Conservation (phyloP, 352 stramenopile species). For the Globisporangium mamillatum region DNA sequence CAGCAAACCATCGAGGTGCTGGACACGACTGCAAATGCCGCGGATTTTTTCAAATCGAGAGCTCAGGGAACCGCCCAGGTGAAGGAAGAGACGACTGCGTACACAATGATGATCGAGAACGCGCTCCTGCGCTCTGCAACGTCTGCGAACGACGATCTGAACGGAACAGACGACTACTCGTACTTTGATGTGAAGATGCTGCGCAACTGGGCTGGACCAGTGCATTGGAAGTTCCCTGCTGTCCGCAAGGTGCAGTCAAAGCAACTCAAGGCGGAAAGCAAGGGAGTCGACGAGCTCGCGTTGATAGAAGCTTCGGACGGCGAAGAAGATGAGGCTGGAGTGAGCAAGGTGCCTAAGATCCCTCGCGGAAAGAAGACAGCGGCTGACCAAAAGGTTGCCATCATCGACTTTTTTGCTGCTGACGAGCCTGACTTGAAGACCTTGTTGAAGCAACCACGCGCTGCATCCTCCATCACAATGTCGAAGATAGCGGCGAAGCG, state of each 20-base stretch:
- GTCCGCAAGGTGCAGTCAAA: constrained; percentile 51
- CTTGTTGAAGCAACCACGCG: constrained; percentile 41
- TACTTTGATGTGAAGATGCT: constrained; percentile 85
- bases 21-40: constrained; percentile 32
- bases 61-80: constrained; percentile 38
- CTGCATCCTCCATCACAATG: constrained; percentile 32
- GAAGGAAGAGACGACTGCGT: constrained; percentile 51
- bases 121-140: constrained; percentile 59
- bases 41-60: constrained; percentile 63
- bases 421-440: constrained; percentile 44
- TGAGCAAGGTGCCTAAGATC: constrained; percentile 25
- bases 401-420: constrained; percentile 56
- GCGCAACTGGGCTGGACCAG: constrained; percentile 75
- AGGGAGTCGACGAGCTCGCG: constrained; percentile 26
- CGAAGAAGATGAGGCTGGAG: constrained; percentile 28
- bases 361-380: constrained; percentile 17
- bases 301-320: constrained; percentile 25
- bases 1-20: not conserved
- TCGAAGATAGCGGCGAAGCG: constrained; percentile 53
- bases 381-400: constrained; percentile 40
- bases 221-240: constrained; percentile 71
- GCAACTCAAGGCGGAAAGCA: constrained; percentile 20
- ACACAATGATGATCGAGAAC: constrained; percentile 74
- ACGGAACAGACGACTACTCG: constrained; percentile 65
- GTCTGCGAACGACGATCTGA: constrained; percentile 38